These are phyloP conservation scores for Triticum monococcum DNA, from an alignment of 176 grass and related monocot species.

Conservation along the genomic window DNA sequence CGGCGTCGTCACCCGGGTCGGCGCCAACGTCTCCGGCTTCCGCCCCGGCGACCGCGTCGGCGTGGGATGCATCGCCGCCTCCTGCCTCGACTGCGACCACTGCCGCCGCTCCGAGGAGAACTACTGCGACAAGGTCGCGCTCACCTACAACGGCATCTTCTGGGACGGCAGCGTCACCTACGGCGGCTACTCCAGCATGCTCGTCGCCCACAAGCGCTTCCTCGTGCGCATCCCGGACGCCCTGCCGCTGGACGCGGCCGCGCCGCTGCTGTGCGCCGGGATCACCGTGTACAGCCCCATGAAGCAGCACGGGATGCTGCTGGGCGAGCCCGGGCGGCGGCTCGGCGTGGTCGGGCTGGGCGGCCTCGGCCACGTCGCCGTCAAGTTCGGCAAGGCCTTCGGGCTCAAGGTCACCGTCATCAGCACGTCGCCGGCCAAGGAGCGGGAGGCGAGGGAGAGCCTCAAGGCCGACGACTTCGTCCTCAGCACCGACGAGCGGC, in stretches of 20 bases:
- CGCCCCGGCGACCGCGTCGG: slow-evolving; percentile 59
- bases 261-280: slow-evolving; percentile 72
- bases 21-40: slow-evolving; percentile 50
- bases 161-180: slow-evolving; percentile 86
- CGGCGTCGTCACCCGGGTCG: slow-evolving; percentile 55
- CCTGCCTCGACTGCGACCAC: slow-evolving; percentile 66
- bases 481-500: slow-evolving; percentile 43
- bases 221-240: slow-evolving; percentile 54
- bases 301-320: slow-evolving; percentile 67
- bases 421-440: slow-evolving; percentile 69
- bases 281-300: slow-evolving; percentile 69
- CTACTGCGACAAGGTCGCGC: slow-evolving; percentile 67
- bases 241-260: slow-evolving; percentile 53
- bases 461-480: slow-evolving; percentile 58
- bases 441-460: slow-evolving; percentile 52
- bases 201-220: slow-evolving; percentile 69
- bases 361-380: slow-evolving; percentile 61
- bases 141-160: slow-evolving; percentile 84
- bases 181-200: slow-evolving; percentile 69
- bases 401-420: slow-evolving; percentile 59
- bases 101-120: slow-evolving; percentile 73
- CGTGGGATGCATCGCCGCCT: slow-evolving; percentile 65
- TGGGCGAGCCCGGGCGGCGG: slow-evolving; percentile 23
- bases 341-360: slow-evolving; percentile 65
- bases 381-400: slow-evolving; percentile 76